These are phyloP conservation scores for Pseudoturritis turrita DNA, from an alignment of 345 rosid species.

Conservation along the genomic window DNA sequence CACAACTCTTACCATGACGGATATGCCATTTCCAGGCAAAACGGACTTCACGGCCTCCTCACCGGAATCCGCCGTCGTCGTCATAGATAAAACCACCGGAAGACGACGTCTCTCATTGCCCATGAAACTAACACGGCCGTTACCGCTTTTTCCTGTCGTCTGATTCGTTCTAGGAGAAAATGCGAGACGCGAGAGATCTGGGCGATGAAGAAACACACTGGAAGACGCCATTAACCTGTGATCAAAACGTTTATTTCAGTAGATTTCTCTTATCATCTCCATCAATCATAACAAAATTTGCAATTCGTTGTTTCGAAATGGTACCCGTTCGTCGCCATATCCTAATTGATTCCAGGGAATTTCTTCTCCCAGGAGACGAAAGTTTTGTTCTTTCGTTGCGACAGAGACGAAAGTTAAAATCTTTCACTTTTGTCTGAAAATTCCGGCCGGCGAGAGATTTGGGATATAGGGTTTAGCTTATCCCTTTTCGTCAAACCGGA, in stretches of 20 bases:
- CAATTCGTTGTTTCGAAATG: neutral
- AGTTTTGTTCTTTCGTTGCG: neutral
- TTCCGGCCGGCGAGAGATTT: constrained; percentile 19
- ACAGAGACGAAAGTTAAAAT: neutral
- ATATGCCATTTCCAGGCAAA: constrained; percentile 29
- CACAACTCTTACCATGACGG: constrained; percentile 40
- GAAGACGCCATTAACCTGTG: constrained; percentile 34
- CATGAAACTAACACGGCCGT: constrained; percentile 5
- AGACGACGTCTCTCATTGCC: constrained; percentile 7
- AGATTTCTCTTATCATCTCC: neutral
- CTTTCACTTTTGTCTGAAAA: constrained; percentile 8
- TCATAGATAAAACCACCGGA: constrained; percentile 33
- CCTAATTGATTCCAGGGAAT: neutral
- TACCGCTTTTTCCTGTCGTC: neutral
- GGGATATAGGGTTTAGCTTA: constrained; percentile 21
- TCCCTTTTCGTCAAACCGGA: neutral
- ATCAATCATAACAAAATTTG: neutral
- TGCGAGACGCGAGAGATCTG: neutral
- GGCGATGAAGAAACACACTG: constrained; percentile 19
- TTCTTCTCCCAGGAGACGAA: neutral
- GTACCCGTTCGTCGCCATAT: constrained; percentile 34
- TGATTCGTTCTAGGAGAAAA: constrained; percentile 25
- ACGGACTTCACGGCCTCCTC: constrained; percentile 20
- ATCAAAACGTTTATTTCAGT: neutral
- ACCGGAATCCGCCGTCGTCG: constrained; percentile 26